These are phyloP conservation scores for Flaveria sonorensis DNA, from an alignment of 129 eudicot species.

Conservation along the genomic window DNA sequence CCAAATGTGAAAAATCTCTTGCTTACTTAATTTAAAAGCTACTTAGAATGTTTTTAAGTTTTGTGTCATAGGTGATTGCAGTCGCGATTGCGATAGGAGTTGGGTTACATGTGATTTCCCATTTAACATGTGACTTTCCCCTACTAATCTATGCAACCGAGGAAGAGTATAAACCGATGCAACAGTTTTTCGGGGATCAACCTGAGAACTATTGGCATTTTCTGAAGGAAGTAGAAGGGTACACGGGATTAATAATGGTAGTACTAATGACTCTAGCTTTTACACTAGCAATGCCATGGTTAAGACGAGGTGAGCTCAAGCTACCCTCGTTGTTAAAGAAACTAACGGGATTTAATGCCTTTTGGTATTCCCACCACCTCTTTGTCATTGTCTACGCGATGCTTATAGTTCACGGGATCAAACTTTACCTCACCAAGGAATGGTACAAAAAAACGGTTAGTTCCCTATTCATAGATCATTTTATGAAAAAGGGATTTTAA, in stretches of 20 bases:
- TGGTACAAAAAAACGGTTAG: conserved; percentile 84
- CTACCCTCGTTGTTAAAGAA: conserved; percentile 56
- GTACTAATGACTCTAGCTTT: conserved; percentile 86
- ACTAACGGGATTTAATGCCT: conserved; percentile 80
- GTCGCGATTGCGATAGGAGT: conserved; percentile 74
- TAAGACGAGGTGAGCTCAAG: conserved; percentile 50
- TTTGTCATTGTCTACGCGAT: conserved; percentile 68
- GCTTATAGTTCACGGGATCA: conserved; percentile 74
- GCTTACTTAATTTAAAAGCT: not conserved
- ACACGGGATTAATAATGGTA: conserved; percentile 76
- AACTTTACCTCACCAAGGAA: conserved; percentile 67
- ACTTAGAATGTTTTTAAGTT: not conserved
- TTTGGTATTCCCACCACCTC: conserved; percentile 91
- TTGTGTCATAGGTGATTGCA: conserved; percentile 61
- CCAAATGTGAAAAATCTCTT: not conserved
- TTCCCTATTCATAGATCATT: not conserved
- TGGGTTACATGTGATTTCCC: conserved; percentile 64
- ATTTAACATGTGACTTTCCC: conserved; percentile 85
- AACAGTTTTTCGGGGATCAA: conserved; percentile 59
- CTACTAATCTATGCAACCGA: conserved; percentile 50
- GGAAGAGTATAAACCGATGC: conserved; percentile 52
- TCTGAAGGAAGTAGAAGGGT: conserved; percentile 67
- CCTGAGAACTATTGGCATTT: conserved; percentile 63
- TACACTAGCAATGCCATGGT: conserved; percentile 57
- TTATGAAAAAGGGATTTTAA: too few species aligned